Base-by-base conservation (phyloP, 352 stramenopile species). In the Pilasporangium apinafurcum region DNA sequence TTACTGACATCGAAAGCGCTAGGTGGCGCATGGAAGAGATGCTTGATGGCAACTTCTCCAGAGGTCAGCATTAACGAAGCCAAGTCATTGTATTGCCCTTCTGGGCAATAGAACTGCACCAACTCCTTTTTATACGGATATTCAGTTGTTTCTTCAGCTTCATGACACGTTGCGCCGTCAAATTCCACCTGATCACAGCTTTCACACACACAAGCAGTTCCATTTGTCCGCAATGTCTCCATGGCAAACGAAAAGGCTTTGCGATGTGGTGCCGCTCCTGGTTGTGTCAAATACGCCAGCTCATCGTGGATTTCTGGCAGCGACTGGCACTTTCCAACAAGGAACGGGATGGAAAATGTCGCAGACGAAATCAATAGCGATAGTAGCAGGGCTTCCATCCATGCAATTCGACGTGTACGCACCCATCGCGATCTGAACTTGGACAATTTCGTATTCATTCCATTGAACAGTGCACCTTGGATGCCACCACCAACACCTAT, bases 41-140 rank as follows among this genome's bases (percentile, higher is more conserved):
- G 89, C 51, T 96, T 96, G 56, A 92, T 92, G 5, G 86, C 93
- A 33, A 85, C 85, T 65, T 98, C 95, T 26, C 92, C 86, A 43
- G 96, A 89, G 14, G 86, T 88, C 21, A 99, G 81, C 66, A 98
- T 97, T 4, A 98, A 68, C 48, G 86, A 96, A 2, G 95, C 96
- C 24, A 99, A 73, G 59, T 98, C 93, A 53, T 99, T 99, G 82
- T 98, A 99, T 50, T 98, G 65, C 26, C 88, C 96, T 3, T 93
- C 54, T 4, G 80, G 73, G 41, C 96, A 99, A 52, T 96, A 94
- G 59, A 98, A 98, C 10, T 81, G 89, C 20, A 98, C 64, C 3
- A 99, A 57, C 21, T 92, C 80, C 25, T 87, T 81, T 50, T 83
- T 80, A 63, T 92, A 92, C 20, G 79, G 73, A 35, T 92, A 92